phyloP scores from a whole-genome alignment of 2,329 filamentous ascomycete species.

The Clarireedia monteithiana region DNA sequence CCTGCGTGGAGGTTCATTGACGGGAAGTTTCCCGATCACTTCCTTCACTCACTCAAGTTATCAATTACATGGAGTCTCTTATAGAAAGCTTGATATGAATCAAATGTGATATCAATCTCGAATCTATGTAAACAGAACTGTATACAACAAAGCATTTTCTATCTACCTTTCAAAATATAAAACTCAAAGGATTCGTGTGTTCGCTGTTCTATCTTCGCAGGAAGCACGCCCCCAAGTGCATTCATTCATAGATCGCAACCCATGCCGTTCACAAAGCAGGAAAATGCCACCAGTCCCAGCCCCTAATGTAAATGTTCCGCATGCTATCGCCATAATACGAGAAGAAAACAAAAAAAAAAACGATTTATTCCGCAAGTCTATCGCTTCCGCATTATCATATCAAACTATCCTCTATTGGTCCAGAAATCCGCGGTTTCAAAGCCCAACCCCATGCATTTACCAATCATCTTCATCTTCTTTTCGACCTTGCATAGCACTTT shows the following conservation, averaged over 20 bases:
- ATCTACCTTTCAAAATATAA: neutral
- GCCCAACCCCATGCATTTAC: slow-evolving; percentile 12
- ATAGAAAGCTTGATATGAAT: no score
- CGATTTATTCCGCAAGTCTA: neutral
- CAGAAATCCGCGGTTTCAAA: no score
- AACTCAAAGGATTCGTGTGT: neutral
- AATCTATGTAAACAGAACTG: slow-evolving; percentile 1
- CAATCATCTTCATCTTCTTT: slow-evolving; percentile 30
- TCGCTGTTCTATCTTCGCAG: neutral
- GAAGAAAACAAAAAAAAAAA: neutral
- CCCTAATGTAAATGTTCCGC: neutral
- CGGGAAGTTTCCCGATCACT: neutral
- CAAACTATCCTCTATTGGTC: neutral
- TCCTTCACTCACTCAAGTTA: no score
- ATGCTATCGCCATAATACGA: neutral
- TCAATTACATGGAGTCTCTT: no score
- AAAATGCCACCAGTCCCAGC: neutral
- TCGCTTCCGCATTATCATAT: neutral
- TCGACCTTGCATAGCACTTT: slow-evolving; percentile 51
- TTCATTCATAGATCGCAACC: neutral
- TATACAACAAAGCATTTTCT: slow-evolving; percentile 3
- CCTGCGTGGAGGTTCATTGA: neutral
- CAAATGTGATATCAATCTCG: neutral
- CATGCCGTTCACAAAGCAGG: neutral
- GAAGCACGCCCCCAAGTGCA: neutral